A percentile compares a stretch with the other conserved stretches of the same genome.
Evolutionary conservation across 371 early-diverging fungal genomes (phyloP).

Genomic region (Gilbertella persicaria): DNA sequence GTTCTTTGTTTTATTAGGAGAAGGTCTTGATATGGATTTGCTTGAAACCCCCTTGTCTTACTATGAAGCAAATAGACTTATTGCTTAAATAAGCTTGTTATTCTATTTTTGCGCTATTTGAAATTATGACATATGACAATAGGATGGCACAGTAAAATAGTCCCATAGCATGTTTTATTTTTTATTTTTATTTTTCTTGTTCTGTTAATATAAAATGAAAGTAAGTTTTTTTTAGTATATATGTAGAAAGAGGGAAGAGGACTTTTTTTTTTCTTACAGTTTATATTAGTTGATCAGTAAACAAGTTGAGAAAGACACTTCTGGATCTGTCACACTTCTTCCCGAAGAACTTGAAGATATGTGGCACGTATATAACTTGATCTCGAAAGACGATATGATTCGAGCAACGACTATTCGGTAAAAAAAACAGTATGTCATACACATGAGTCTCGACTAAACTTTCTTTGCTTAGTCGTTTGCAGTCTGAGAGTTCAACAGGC

Average conservation of each 20-base stretch:
- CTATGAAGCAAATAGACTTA: too few relatives aligned
- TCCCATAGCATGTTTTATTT: background rate
- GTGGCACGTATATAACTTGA: slow-evolving; percentile 97
- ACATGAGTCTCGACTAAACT: background rate
- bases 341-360: slow-evolving; percentile 96
- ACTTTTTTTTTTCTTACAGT: background rate
- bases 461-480: slow-evolving; percentile 66
- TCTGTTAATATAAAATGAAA: slow-evolving; percentile 9
- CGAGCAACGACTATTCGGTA: slow-evolving; percentile 88
- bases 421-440: background rate
- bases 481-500: slow-evolving; percentile 84
- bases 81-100: too few relatives aligned
- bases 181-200: slow-evolving; percentile 1
- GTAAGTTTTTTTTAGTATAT: background rate
- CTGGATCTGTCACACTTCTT: slow-evolving; percentile 64
- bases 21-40: too few relatives aligned
- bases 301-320: slow-evolving; percentile 61
- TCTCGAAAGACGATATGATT: slow-evolving; percentile 84
- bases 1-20: too few relatives aligned
- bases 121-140: too few relatives aligned
- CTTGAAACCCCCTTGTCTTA: too few relatives aligned
- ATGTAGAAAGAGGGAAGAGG: too few relatives aligned
- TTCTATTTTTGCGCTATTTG: too few relatives aligned
- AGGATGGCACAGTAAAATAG: too few relatives aligned
- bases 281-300: slow-evolving; percentile 53